A percentile compares a stretch with the other conserved stretches of the same genome.
These are phyloP conservation scores for Pachysandra terminalis DNA, from an alignment of 164 flowering plant genomes.

Conservation along the genomic window DNA sequence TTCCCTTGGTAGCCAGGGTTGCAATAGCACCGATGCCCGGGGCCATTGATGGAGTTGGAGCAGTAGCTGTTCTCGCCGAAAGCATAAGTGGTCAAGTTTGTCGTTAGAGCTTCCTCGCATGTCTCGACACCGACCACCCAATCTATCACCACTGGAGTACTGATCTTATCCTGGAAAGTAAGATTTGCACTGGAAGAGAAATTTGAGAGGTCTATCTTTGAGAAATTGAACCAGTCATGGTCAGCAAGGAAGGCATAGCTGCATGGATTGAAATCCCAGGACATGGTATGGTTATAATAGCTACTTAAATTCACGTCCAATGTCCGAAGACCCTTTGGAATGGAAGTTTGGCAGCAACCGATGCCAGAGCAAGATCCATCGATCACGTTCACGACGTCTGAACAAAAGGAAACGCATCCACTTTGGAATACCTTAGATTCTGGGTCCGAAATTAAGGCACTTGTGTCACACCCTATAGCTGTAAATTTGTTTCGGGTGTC, in stretches of 20 bases:
- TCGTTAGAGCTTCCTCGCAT: not conserved
- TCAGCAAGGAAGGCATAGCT: slow-evolving; percentile 16
- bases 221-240: slow-evolving; percentile 3
- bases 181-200: not conserved
- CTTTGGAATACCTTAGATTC: not conserved
- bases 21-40: not conserved
- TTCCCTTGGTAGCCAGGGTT: not conserved
- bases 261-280: slow-evolving; percentile 7
- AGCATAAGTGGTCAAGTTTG: not conserved
- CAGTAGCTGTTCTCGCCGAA: not conserved
- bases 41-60: not conserved
- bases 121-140: not conserved
- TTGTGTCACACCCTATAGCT: slow-evolving; percentile 12
- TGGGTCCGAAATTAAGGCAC: slow-evolving; percentile 5
- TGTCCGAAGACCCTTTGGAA: slow-evolving; percentile 13
- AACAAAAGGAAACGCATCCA: slow-evolving; percentile 15
- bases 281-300: slow-evolving; percentile 4
- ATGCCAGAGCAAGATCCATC: slow-evolving; percentile 15
- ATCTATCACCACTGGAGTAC: not conserved
- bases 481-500: slow-evolving; percentile 8
- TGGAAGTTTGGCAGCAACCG: slow-evolving; percentile 21
- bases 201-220: not conserved
- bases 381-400: not conserved
- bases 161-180: slow-evolving; percentile 4
- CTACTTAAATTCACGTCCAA: not conserved